phyloP scores from a whole-genome alignment of 2,329 filamentous ascomycete genomes.

The Penicillium sp. region DNA sequence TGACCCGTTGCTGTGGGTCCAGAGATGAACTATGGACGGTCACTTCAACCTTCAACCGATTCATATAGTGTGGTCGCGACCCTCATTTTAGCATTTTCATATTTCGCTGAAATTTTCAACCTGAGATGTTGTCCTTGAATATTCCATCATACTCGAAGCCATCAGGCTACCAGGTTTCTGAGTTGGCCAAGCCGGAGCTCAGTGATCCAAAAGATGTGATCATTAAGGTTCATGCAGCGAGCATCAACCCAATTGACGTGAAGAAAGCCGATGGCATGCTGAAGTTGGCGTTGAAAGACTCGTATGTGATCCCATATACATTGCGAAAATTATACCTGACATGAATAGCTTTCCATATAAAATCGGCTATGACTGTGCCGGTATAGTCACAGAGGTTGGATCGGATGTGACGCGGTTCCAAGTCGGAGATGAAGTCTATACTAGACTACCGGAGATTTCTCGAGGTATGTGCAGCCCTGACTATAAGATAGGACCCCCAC shows the following conservation, averaged over 20 bases:
- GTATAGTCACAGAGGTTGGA: slow-evolving; percentile 40
- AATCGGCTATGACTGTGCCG: slow-evolving; percentile 46
- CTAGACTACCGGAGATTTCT: slow-evolving; percentile 31
- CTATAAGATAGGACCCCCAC: neutral
- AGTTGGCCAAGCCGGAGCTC: slow-evolving; percentile 21
- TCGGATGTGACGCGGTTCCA: slow-evolving; percentile 35
- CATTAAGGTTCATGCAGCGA: slow-evolving; percentile 46
- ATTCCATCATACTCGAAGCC: slow-evolving; percentile 20
- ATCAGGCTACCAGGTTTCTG: slow-evolving; percentile 20
- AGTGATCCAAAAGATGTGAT: slow-evolving; percentile 24
- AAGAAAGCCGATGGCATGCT: slow-evolving; percentile 41
- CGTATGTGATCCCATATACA: slow-evolving; percentile 22
- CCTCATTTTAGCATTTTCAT: neutral
- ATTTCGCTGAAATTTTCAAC: neutral
- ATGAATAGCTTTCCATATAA: slow-evolving; percentile 41
- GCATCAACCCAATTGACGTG: slow-evolving; percentile 49
- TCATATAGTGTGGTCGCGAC: neutral
- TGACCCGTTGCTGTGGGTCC: neutral
- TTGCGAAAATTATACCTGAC: neutral
- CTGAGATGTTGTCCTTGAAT: slow-evolving; percentile 19
- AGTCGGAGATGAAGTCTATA: slow-evolving; percentile 42
- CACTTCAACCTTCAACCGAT: neutral
- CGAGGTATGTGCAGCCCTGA: slow-evolving; percentile 24
- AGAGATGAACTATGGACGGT: neutral
- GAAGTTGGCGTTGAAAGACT: slow-evolving; percentile 34